Conservation (phyloP, 305 asterid genomes). For the Solanum chacoense region DNA sequence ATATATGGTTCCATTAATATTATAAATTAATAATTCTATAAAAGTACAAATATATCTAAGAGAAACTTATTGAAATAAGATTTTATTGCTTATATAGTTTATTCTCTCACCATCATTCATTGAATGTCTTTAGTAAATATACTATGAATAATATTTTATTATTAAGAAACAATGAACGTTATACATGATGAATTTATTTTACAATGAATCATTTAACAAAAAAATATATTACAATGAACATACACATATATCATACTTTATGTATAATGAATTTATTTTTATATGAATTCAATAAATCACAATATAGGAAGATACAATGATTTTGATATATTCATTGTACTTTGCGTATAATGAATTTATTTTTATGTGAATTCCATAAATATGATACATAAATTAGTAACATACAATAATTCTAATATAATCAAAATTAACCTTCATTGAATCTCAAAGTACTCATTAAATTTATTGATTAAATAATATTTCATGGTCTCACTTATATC, state of each 20-base stretch:
- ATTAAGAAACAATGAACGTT: neutral
- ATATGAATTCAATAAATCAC: neutral
- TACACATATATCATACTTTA: too few relatives aligned
- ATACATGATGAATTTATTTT: too few relatives aligned
- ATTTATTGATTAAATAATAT: too few relatives aligned
- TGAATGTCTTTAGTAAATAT: neutral
- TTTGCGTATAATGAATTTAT: neutral
- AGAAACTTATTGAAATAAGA: too few relatives aligned
- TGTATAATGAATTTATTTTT: neutral
- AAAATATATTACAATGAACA: too few relatives aligned
- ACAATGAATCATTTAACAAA: neutral
- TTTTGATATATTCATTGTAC: neutral
- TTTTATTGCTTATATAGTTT: too few relatives aligned
- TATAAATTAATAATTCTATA: too few relatives aligned
- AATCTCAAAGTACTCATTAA: neutral
- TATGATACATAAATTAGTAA: neutral
- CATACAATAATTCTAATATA: neutral
- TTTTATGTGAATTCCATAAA: neutral
- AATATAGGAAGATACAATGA: neutral
- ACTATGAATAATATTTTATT: too few relatives aligned
- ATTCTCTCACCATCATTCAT: neutral
- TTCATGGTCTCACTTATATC: neutral
- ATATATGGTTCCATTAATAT: too few relatives aligned
- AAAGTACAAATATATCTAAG: too few relatives aligned
- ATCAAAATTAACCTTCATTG: too few relatives aligned